Conservation (phyloP, 1,284 basidiomycete genomes). For the Meira nashicola region DNA sequence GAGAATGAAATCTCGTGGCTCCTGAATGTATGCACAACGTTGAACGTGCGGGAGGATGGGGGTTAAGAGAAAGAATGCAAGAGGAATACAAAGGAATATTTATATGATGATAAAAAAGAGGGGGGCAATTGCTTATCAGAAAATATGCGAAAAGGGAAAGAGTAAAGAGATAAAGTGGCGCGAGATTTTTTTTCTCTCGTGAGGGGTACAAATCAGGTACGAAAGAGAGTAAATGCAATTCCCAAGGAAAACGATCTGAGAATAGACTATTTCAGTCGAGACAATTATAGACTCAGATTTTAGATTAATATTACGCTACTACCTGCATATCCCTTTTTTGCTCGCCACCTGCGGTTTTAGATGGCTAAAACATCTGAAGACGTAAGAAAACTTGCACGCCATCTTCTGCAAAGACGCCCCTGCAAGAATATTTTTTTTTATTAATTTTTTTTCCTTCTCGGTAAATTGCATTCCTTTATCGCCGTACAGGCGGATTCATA, state of each 20-base stretch:
- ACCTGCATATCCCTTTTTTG: too few relatives aligned
- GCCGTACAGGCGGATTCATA: neutral
- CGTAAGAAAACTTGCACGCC: neutral
- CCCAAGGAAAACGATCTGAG: too few relatives aligned
- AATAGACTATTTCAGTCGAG: too few relatives aligned
- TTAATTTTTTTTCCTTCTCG: neutral
- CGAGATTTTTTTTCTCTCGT: neutral
- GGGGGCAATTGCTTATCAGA: neutral
- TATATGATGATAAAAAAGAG: neutral
- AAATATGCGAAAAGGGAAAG: neutral
- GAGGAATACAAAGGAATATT: neutral
- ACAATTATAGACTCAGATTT: too few relatives aligned
- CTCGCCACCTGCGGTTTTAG: too few relatives aligned
- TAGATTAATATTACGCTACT: too few relatives aligned
- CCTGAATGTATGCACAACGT: neutral
- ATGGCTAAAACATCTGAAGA: too few relatives aligned
- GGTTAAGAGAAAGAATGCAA: neutral
- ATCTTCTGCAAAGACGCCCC: neutral
- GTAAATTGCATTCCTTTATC: neutral
- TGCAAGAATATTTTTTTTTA: neutral
- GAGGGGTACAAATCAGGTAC: neutral
- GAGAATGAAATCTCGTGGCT: too few relatives aligned
- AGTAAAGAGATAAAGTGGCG: neutral
- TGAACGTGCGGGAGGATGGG: neutral
- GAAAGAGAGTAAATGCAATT: neutral